A percentile compares a stretch with the other conserved stretches of the same genome.
Evolutionary conservation across 148 eudicot species (phyloP).

Genomic region (Linanthus parryae): DNA sequence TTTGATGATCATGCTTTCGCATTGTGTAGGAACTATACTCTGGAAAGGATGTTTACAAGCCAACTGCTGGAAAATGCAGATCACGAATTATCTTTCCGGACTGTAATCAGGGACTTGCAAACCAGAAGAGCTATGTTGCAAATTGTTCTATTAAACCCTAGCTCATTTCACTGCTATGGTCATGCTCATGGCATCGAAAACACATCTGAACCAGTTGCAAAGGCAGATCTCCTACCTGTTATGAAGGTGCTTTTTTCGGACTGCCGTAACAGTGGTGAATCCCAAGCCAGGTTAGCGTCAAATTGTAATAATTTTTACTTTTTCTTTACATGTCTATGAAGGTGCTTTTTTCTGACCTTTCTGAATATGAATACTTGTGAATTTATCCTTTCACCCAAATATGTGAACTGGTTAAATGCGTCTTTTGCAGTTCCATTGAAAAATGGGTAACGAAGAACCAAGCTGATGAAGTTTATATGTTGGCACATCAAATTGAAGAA

Average conservation of each 20-base stretch:
- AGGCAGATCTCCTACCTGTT: conserved; percentile 54
- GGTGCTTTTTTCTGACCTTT: neutral
- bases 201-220: conserved; percentile 26
- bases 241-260: conserved; percentile 63
- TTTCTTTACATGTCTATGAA: neutral
- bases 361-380: neutral
- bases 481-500: conserved; percentile 38
- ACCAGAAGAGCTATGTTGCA: conserved; percentile 50
- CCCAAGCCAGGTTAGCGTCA: conserved; percentile 40
- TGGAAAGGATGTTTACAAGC: conserved; percentile 84
- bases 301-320: neutral
- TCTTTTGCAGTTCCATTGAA: conserved; percentile 30
- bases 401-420: neutral
- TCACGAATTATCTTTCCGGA: conserved; percentile 82
- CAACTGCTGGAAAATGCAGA: conserved; percentile 77
- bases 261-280: conserved; percentile 20
- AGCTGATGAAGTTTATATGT: conserved; percentile 84
- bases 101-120: conserved; percentile 64
- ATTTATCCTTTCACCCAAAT: neutral
- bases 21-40: conserved; percentile 57
- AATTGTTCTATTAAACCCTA: conserved; percentile 76
- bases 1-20: no score
- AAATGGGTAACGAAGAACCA: conserved; percentile 56
- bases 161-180: conserved; percentile 65
- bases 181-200: conserved; percentile 30